phyloP scores from a whole-genome alignment of 2,329 filamentous ascomycete species.

The Cercospora beticola region DNA sequence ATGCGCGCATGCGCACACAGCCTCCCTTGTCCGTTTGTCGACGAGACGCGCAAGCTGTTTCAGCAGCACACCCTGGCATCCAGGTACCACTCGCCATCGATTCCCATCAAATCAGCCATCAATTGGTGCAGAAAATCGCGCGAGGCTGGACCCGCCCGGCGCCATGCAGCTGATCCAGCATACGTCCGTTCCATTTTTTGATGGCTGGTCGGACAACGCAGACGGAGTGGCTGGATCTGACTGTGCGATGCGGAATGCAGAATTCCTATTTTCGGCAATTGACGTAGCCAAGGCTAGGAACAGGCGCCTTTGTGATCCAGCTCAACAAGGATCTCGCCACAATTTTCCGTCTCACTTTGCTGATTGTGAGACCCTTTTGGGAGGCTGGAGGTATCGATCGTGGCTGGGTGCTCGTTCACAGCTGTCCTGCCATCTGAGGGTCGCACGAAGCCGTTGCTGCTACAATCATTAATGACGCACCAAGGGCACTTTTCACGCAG shows the following conservation, averaged over 20 bases:
- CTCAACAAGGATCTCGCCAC: constrained; percentile 13
- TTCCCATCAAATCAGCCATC: constrained; percentile 13
- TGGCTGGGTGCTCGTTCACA: neutral
- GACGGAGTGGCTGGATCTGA: neutral
- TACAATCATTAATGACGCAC: neutral
- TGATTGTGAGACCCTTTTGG: neutral
- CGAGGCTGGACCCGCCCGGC: neutral
- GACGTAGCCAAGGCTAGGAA: constrained; percentile 7
- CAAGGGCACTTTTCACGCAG: neutral
- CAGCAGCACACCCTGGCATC: constrained; percentile 12
- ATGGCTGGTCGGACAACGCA: constrained; percentile 14
- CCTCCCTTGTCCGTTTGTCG: constrained; percentile 9
- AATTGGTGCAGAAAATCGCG: neutral
- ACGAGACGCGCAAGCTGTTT: constrained; percentile 20
- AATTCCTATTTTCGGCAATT: constrained; percentile 11
- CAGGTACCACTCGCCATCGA: constrained; percentile 8
- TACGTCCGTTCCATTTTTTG: neutral
- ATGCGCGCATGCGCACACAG: constrained; percentile 6
- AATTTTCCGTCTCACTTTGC: neutral
- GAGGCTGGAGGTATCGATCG: constrained; percentile 6
- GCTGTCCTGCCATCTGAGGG: neutral
- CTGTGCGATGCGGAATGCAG: constrained; percentile 8
- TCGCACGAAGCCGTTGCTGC: neutral
- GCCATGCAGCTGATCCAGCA: constrained; percentile 1
- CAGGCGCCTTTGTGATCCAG: constrained; percentile 8